Evolutionary conservation across 2,329 filamentous ascomycete genomes (phyloP), one percentile per base, ranked within the genome.

Genomic region (Penicillium nordicum): DNA sequence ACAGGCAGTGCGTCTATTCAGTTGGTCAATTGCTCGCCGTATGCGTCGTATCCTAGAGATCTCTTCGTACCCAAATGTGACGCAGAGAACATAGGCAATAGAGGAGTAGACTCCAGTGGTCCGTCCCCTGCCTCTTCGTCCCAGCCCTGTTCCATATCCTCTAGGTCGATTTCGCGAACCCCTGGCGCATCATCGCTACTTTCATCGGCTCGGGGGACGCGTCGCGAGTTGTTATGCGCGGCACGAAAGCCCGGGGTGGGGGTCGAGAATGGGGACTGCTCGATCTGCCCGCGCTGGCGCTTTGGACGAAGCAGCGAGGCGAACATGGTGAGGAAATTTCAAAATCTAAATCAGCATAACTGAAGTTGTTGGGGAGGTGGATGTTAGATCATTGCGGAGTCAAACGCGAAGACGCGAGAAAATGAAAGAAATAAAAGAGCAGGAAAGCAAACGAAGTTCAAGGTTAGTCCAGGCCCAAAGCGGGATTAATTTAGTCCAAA

Each of bases 71-170:
- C 89, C 63, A 95, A 81, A 74, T 92, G 87, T 54, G 84, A 83
- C 23, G 88, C 84, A 45, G 89, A 92, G 73, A 95, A 95, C 54
- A 95, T 86, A 46, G 91, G 91, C 59, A 95, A 79, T 27, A 86
- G 73, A 63, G 82, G 82, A 43, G 79, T 77, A 25, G 78, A 76
- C 57, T 79, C 73, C 8, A 74, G 69, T 36, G 74, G 72, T 41
- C 73, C 76, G 50, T 79, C 75, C 23, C 77, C 75, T 23, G 76
- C 74, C 7, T 74, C 75, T 18, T 75, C 73, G 3, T 72, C 72
- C 63, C 63, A 65, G 25, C 67, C 69, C 16, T 70, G 71, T 53
- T 73, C 70, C 36, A 73, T 73, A 27, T 77, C 71, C 42, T 76
- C 71, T 44, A 73, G 71, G 36, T 72, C 73, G 8, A 73, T 72